These are phyloP conservation scores for Curvularia hawaiiensis DNA, from an alignment of 2,329 filamentous ascomycete genomes.

Conservation along the genomic window DNA sequence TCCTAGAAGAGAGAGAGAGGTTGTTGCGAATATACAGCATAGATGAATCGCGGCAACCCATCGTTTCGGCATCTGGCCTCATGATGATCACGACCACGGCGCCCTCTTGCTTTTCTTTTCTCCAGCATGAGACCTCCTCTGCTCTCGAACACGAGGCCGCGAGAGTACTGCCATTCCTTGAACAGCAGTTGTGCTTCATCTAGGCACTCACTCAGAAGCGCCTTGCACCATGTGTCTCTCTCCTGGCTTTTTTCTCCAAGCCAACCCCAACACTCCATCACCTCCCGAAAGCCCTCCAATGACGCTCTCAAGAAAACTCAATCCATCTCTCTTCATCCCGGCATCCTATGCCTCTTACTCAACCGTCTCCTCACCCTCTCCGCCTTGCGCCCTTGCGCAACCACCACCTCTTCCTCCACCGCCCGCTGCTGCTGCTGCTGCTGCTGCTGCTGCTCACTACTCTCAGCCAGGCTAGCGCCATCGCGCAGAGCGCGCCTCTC, in stretches of 20 bases:
- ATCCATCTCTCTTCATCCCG: conserved; percentile 10
- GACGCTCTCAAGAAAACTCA: not conserved
- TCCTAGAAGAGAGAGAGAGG: not conserved
- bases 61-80: not conserved
- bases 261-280: not conserved
- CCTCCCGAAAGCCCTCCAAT: not conserved
- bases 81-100: not conserved
- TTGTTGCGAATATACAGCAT: not conserved
- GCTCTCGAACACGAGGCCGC: not conserved
- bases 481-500: conserved; percentile 17
- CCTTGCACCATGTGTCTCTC: not conserved
- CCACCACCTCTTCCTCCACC: not conserved
- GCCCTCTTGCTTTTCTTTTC: not conserved
- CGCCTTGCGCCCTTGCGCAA: conserved; percentile 13
- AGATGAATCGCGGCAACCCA: too few species aligned
- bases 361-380: conserved; percentile 18
- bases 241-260: not conserved
- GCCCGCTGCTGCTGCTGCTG: conserved; percentile 4
- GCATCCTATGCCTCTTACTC: conserved; percentile 30
- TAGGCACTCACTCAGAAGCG: not conserved
- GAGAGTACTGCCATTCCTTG: not conserved
- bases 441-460: conserved; percentile 13
- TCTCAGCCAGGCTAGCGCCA: conserved; percentile 28
- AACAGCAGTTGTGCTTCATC: not conserved
- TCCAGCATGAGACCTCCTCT: not conserved